Base-by-base conservation (phyloP, 2,329 filamentous ascomycete genomes). In the Byssoonygena ceratinophila region DNA sequence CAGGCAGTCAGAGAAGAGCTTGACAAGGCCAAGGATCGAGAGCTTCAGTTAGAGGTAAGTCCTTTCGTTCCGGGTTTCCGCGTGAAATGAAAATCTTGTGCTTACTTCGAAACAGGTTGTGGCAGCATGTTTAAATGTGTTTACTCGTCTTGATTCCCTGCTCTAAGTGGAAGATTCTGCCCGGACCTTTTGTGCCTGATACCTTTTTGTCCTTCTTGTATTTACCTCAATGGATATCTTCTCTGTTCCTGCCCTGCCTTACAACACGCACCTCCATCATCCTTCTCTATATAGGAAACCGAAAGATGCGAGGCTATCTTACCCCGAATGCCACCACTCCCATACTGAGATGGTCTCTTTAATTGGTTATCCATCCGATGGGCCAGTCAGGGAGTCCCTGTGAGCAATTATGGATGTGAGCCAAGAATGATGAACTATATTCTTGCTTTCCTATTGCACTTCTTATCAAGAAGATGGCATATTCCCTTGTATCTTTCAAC, bases 131-230 rank as follows among this genome's bases (percentile, higher is more conserved):
- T 74, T 98, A 69, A 95, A 86, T 73, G 92, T 98, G 64, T 98
- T 98, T 70, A 98, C 92, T 59, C 82, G 91, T 66, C 85, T 98
- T 64, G 92, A 98, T 74, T 97, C 92, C 48, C 77, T 98, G 57
- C 83, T 98, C 68, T 98, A 58, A 72, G 63, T 53, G 53, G 47
- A 41, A 49, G 4, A 40, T 32, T 23, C n/a, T 4, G 4, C n/a
- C 20, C 25, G 39, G 14, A 11, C 3, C 14, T 32, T n/a, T n/a
- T n/a, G 20, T 18, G 46, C 46, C 34, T 25, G 18, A 48, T 48
- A 48, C 46, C 46, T 48, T 20, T 52, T 40, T 51, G 16, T n/a
- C 32, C 31, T 52, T 51, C 49, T 41, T 48, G 23, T 41, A 20
- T 44, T 34, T 25, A n/a, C 51, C 25, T 47, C 44, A 46, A 20